A percentile compares a stretch with the other conserved stretches of the same genome.
Evolutionary conservation across 202 grass and related monocot genomes (phyloP).

Genomic region (Saccharum hybrid): DNA sequence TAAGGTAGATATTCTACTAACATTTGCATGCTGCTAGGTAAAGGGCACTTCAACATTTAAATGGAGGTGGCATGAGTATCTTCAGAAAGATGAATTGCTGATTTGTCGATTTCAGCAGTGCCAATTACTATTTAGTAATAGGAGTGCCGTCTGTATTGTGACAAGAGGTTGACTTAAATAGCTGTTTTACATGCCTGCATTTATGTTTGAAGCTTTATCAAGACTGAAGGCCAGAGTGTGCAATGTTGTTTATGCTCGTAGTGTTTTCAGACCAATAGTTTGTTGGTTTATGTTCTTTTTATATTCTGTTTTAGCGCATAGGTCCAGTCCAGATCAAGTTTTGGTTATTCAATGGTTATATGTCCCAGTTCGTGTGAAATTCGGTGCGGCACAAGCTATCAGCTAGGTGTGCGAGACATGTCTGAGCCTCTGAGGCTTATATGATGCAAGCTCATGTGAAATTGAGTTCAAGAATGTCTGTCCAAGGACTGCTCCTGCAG

Average conservation of each 20-base stretch:
- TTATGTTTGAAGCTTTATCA: not conserved
- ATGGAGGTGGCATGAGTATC: not conserved
- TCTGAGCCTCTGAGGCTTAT: too few species aligned
- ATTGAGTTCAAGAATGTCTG: not conserved
- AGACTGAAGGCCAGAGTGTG: not conserved
- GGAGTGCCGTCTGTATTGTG: not conserved
- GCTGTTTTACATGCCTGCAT: not conserved
- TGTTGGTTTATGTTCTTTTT: not conserved
- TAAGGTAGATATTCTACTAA: not conserved
- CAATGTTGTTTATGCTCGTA: not conserved
- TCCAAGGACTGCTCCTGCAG: not conserved
- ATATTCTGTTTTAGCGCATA: too few species aligned
- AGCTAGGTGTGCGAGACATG: too few species aligned
- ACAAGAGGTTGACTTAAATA: not conserved
- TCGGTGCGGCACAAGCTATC: too few species aligned
- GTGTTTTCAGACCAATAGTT: not conserved
- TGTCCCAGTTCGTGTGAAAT: not conserved
- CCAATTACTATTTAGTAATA: not conserved
- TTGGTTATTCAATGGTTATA: not conserved
- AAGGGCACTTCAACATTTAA: not conserved
- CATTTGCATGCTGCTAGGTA: conserved; percentile 1
- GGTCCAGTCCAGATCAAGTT: not conserved
- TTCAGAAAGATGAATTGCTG: not conserved
- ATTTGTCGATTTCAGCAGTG: not conserved
- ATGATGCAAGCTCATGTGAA: too few species aligned